Percentiles rank a stretch among this genome's conserved stretches.
Evolutionary conservation across 441 rosid genomes (phyloP).

Genomic region (Adansonia rubrostipa): DNA sequence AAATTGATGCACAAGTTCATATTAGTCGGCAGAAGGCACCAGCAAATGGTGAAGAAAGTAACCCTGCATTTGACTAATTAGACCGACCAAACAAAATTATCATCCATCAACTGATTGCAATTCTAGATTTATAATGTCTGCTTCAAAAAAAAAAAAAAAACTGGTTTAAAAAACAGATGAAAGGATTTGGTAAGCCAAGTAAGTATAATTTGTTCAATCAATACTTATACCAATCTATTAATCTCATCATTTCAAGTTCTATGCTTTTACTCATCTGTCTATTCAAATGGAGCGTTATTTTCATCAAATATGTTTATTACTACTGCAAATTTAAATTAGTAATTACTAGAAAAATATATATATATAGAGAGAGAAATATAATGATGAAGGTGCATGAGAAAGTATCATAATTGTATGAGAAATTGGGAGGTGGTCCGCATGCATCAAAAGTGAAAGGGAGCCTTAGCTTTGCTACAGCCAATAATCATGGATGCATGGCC

Average conservation of each 20-base stretch:
- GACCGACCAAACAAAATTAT: neutral
- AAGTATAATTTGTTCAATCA: neutral
- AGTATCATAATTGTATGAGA: conserved; percentile 29
- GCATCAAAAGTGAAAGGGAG: conserved; percentile 41
- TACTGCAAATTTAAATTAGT: neutral
- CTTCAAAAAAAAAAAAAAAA: neutral
- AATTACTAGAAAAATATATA: neutral
- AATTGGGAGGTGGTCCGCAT: conserved; percentile 42
- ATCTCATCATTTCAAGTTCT: no score
- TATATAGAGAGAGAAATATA: neutral
- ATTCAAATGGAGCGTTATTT: no score
- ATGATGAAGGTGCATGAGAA: conserved; percentile 27
- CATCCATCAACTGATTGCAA: neutral
- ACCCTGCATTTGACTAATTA: neutral
- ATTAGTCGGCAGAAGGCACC: conserved; percentile 10
- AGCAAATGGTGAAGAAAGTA: neutral
- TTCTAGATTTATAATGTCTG: neutral
- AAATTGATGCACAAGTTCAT: conserved; percentile 1
- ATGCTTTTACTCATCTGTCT: no score
- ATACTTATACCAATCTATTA: neutral
- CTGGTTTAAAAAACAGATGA: neutral
- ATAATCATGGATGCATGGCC: conserved; percentile 41
- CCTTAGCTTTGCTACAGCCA: conserved; percentile 23
- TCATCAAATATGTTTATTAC: no score
- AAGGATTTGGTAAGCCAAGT: neutral